phyloP scores from a whole-genome alignment of 441 rosid genomes.

The Eruca vesicaria region DNA sequence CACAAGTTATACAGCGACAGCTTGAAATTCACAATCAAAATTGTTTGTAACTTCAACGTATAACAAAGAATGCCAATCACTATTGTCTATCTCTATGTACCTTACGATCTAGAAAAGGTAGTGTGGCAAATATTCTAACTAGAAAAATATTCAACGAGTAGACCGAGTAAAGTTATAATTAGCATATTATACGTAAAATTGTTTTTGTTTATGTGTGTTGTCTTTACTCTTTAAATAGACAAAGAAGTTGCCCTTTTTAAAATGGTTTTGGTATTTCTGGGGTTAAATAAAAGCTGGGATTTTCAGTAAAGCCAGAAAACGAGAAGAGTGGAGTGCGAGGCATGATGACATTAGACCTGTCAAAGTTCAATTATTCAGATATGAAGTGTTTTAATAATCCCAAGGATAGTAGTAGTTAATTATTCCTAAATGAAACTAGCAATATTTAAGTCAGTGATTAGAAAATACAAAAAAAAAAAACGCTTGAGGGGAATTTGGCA shows the following conservation, averaged over 20 bases:
- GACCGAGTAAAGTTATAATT: conserved; percentile 19
- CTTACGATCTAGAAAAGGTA: background rate
- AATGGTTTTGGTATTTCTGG: background rate
- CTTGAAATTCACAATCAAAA: background rate
- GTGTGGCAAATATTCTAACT: background rate
- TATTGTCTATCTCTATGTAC: background rate
- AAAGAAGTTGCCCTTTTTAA: conserved; percentile 16
- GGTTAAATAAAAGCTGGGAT: conserved; percentile 28
- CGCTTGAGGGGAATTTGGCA: conserved; percentile 25
- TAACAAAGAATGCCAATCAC: background rate
- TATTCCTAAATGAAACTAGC: conserved; percentile 9
- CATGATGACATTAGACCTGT: conserved; percentile 52
- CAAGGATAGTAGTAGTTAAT: conserved; percentile 25
- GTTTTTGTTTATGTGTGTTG: conserved; percentile 7
- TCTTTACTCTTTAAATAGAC: conserved; percentile 1
- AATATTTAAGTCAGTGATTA: conserved; percentile 20
- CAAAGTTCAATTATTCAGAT: conserved; percentile 35
- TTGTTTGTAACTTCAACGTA: background rate
- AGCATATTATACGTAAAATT: conserved; percentile 13
- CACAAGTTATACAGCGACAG: background rate
- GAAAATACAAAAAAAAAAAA: conserved; percentile 1
- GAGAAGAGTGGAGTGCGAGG: conserved; percentile 45
- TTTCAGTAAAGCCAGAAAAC: conserved; percentile 37
- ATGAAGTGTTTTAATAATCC: conserved; percentile 40
- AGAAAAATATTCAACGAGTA: conserved; percentile 2